Evolutionary conservation across 2,329 filamentous ascomycete genomes (phyloP).

Genomic region (Paecilomyces formosus): DNA sequence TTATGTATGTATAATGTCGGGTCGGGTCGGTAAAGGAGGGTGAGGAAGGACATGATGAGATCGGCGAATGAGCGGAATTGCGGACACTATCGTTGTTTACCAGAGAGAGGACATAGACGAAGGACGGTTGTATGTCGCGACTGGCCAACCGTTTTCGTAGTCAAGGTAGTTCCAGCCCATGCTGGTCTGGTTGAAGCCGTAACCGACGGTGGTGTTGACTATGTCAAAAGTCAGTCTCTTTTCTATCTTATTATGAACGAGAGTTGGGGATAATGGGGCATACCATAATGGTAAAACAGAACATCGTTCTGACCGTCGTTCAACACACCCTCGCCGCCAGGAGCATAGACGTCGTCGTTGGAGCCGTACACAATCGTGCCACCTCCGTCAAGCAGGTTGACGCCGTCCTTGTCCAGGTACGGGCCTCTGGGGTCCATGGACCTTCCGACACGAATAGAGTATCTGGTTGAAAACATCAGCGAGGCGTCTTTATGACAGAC

Average conservation of each 20-base stretch:
- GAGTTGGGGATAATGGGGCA: constrained; percentile 2
- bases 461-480: constrained; percentile 27
- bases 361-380: constrained; percentile 54
- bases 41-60: neutral
- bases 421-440: constrained; percentile 44
- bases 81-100: neutral
- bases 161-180: neutral
- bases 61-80: neutral
- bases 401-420: constrained; percentile 49
- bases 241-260: neutral
- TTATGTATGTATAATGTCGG: neutral
- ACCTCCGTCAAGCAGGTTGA: constrained; percentile 48
- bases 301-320: constrained; percentile 33
- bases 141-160: neutral
- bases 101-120: neutral
- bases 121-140: neutral
- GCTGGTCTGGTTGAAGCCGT: neutral
- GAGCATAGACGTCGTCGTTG: constrained; percentile 56
- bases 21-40: neutral
- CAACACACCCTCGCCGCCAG: constrained; percentile 57
- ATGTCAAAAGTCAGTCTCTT: neutral
- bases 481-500: neutral
- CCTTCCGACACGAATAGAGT: constrained; percentile 59
- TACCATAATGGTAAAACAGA: constrained; percentile 29
- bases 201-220: neutral